A percentile compares a stretch with the other conserved stretches of the same genome.
Evolutionary conservation across 495 filamentous ascomycete genomes (phyloP).

Genomic region (Lentithecium fluviatile): DNA sequence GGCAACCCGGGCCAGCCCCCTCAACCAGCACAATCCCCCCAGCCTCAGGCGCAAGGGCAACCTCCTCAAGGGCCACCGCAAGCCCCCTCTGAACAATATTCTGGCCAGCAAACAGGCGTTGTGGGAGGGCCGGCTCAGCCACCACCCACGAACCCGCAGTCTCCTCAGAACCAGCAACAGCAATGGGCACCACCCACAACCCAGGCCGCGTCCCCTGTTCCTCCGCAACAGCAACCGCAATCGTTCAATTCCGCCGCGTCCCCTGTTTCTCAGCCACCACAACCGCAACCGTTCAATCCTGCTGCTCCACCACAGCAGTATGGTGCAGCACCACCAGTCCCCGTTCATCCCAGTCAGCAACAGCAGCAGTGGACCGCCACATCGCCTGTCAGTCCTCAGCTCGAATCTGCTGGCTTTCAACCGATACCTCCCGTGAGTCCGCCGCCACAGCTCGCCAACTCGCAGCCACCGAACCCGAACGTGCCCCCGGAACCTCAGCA

Average conservation of each 20-base stretch:
- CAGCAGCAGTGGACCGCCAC: constrained; percentile 3
- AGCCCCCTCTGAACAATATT: background rate
- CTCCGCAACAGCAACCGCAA: constrained; percentile 20
- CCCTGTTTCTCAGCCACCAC: too few relatives aligned
- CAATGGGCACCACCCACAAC: constrained; percentile 10
- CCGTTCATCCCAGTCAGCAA: constrained; percentile 20
- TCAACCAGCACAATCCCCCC: constrained; percentile 1
- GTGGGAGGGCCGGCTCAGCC: constrained; percentile 8
- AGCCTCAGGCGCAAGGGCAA: constrained; percentile 5
- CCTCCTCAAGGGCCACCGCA: background rate
- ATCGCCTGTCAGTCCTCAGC: background rate
- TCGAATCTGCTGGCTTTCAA: background rate
- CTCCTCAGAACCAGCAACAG: constrained; percentile 13
- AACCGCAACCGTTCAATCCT: too few relatives aligned
- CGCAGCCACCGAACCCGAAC: background rate
- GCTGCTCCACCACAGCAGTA: constrained; percentile 24
- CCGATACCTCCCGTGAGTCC: background rate
- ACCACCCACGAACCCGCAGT: background rate
- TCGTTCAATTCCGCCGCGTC: constrained; percentile 9
- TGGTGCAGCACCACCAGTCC: constrained; percentile 10
- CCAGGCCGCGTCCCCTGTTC: background rate
- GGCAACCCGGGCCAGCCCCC: constrained; percentile 6
- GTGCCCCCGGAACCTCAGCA: background rate
- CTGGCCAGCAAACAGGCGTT: constrained; percentile 22
- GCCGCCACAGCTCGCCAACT: background rate